These are phyloP conservation scores for Aspergillus kassunensis DNA, from an alignment of 495 filamentous ascomycete species.

Conservation along the genomic window DNA sequence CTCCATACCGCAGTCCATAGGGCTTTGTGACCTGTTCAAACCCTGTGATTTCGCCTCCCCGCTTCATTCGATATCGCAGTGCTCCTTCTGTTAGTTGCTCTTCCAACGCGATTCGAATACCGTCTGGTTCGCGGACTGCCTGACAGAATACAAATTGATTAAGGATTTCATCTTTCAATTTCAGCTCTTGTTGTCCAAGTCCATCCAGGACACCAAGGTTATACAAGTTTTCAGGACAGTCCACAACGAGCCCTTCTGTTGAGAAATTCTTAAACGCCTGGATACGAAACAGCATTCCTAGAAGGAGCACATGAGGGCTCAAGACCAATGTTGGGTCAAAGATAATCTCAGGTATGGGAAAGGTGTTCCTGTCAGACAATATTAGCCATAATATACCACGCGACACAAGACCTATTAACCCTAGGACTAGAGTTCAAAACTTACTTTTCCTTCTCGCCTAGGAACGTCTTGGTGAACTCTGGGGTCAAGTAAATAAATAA, in stretches of 20 bases:
- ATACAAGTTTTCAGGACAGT: too few species aligned
- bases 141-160: conserved; percentile 22
- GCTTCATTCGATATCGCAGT: too few species aligned
- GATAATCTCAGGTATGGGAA: conserved; percentile 29
- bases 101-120: conserved; percentile 21
- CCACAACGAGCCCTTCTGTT: background rate
- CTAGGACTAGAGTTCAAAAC: background rate
- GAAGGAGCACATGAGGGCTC: conserved; percentile 17
- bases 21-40: conserved; percentile 26
- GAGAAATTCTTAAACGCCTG: conserved; percentile 26
- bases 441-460: conserved; percentile 26
- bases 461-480: conserved; percentile 33
- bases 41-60: conserved; percentile 24
- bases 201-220: conserved; percentile 1
- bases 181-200: conserved; percentile 27
- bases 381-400: background rate
- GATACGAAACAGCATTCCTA: conserved; percentile 32
- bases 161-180: conserved; percentile 22
- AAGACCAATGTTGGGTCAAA: conserved; percentile 28
- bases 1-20: conserved; percentile 28
- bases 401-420: background rate
- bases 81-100: too few species aligned
- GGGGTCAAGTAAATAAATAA: conserved; percentile 31
- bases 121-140: conserved; percentile 7
- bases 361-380: conserved; percentile 25